Base-by-base conservation (phyloP, 768 basidiomycete genomes). In the Suillus weaverae region DNA sequence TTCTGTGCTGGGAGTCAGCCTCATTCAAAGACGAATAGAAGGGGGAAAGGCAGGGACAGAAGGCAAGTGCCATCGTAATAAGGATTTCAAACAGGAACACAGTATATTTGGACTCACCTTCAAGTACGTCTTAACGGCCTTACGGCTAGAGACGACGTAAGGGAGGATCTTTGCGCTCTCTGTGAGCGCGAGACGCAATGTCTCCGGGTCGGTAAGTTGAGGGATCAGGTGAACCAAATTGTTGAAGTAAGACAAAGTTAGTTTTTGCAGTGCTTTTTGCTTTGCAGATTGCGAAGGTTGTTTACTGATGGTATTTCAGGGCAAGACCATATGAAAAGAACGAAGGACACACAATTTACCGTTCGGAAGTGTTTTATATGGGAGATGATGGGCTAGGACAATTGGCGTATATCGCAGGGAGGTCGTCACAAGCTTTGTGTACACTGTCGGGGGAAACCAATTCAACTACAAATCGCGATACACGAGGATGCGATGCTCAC, bases 141-240 rank as follows among this genome's bases (percentile, higher is more conserved):
- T 97, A 44, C 94, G 85, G 69, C 89, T 95, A 66, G 86, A 86
- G 61, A 90, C 84, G 33, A 97, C 83, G 75, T 96, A 98, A 0
- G 97, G 97, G 6, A 98, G 78, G 33, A 99, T 81, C 76, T 95
- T 97, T 1, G 91, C 86, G 64, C 90, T 94, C 77, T 98, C 97
- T 2, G 83, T 81, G 62, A 98, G 79, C 1, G 93, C 91, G 16
- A 94, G 81, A 8, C 87, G 83, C 36, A 90, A 77, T 68, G 84
- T 81, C 32, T 89, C 85, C 64, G 82, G 77, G 71, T 93, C 86
- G 60, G 89, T 85, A 63, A 95, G 81, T 65, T 96, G 90, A 4
- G 86, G 84, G 63, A 96, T 81, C 50, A 98, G 76, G 68, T 92
- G 88, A 22, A 94, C 82, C 64, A 93, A 78, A 71, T 96, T 97